Base-by-base conservation (phyloP, 805 yeast genomes). In the Wickerhamiella azymoides region DNA sequence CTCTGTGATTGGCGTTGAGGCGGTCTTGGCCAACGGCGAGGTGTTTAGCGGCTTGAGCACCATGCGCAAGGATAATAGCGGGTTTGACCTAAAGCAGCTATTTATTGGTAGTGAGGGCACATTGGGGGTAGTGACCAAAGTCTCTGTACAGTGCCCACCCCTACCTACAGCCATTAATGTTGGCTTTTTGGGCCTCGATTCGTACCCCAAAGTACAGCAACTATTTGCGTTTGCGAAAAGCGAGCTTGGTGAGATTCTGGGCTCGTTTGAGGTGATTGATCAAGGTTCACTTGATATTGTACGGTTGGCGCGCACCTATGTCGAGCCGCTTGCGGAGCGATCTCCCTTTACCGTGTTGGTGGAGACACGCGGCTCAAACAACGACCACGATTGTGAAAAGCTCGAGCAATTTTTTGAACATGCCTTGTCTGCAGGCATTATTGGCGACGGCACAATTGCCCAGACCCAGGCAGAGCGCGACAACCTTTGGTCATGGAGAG, bases 241-340 rank as follows among this genome's bases (percentile, higher is more conserved):
- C 38, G 94, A 84, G 53, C 73, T 88, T 35, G 75, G 82, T 35
- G 97, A 88, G 62, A 78, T 89, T 52, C 68, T 88, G 50, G 82
- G 94, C 26, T 96, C 96, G 9, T 88, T 86, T 63, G 97, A 88
- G 63, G 81, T 86, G 54, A 88, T 88, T 95, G 97, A 88, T 61
- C 66, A 75, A 69, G 52, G 78, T 80, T 26, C 94, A 74, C 65
- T 49, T 37, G 50, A 52, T 16, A 33, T 55, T 19, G 62, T 58
- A 10, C 51, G 40, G 5, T 5, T 17, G 19, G 38, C 25, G 25
- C 43, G 43, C 16, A n/a, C 10, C 17, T 53, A 65, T 13, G 67
- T 71, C 11, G 85, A 83, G 58, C 98, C 98, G 6, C 73, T 92
- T 44, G 89, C 80, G 53, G 76, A 74, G 19, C 77, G 79, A 49